Percentiles rank a stretch among this genome's conserved stretches.
Conservation (phyloP, 2,329 filamentous ascomycete genomes). For the Fusarium anthophilum region DNA sequence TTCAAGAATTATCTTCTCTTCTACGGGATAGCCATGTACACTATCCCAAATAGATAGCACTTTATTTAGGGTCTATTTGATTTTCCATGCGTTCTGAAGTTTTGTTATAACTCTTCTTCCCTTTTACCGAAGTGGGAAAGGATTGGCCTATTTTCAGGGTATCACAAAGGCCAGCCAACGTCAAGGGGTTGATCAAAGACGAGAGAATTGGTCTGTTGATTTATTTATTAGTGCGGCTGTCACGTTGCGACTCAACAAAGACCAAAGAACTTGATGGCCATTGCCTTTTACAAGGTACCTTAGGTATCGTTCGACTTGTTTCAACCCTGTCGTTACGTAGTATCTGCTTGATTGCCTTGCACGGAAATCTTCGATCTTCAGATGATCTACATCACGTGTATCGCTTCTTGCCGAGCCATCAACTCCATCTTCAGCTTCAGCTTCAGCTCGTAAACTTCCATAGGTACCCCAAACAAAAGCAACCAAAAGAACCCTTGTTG, state of each 20-base stretch:
- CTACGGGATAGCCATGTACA: background rate
- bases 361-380: background rate
- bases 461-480: background rate
- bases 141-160: background rate
- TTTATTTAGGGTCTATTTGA: background rate
- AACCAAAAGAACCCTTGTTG: background rate
- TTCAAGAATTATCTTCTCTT: background rate
- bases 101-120: background rate
- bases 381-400: conserved; percentile 18
- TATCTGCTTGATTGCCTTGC: background rate
- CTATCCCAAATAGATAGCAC: background rate
- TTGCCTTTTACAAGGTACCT: background rate
- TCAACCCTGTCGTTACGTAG: conserved; percentile 2
- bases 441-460: background rate
- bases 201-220: background rate
- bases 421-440: background rate
- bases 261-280: background rate
- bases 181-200: background rate
- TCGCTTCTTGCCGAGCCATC: conserved; percentile 8
- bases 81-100: background rate
- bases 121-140: background rate
- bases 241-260: background rate
- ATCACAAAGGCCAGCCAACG: background rate
- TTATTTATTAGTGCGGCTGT: background rate
- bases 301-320: background rate